These are phyloP conservation scores for Geranium rotundifolium DNA, from an alignment of 345 rosid species.

Conservation along the genomic window DNA sequence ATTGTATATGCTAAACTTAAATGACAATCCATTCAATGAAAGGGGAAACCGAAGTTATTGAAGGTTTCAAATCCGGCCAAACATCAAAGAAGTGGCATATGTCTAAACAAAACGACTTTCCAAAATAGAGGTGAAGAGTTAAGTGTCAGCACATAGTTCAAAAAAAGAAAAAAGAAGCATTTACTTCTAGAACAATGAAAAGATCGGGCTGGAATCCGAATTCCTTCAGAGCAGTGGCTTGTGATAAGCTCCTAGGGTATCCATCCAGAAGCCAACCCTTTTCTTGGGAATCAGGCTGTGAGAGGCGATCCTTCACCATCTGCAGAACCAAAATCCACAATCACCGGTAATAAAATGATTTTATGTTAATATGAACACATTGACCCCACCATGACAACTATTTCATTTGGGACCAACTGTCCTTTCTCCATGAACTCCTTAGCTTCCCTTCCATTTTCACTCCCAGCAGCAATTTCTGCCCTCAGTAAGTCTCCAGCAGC, in stretches of 20 bases:
- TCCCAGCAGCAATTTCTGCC: slow-evolving; percentile 68
- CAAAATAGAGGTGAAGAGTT: not conserved
- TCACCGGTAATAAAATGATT: slow-evolving; percentile 8
- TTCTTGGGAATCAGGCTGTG: slow-evolving; percentile 58
- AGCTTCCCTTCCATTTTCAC: slow-evolving; percentile 72
- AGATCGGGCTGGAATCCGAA: slow-evolving; percentile 67
- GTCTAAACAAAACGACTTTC: not conserved
- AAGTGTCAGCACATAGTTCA: not conserved
- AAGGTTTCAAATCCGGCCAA: not conserved
- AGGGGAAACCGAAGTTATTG: not conserved
- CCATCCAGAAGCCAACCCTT: slow-evolving; percentile 98
- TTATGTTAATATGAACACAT: slow-evolving; percentile 1
- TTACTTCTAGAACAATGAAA: slow-evolving; percentile 77
- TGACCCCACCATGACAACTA: slow-evolving; percentile 35
- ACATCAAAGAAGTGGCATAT: too few species aligned
- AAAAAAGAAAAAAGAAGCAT: slow-evolving; percentile 4
- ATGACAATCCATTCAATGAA: not conserved
- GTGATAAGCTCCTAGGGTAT: slow-evolving; percentile 83
- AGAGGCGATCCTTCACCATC: slow-evolving; percentile 85
- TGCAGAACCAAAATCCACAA: slow-evolving; percentile 17
- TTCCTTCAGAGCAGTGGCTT: slow-evolving; percentile 67
- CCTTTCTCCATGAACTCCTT: slow-evolving; percentile 87
- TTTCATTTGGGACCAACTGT: slow-evolving; percentile 60
- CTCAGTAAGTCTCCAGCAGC: slow-evolving; percentile 88
- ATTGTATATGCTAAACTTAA: not conserved